phyloP scores from a whole-genome alignment of 2,329 filamentous ascomycete species.

The Arthrinium puccinioides region DNA sequence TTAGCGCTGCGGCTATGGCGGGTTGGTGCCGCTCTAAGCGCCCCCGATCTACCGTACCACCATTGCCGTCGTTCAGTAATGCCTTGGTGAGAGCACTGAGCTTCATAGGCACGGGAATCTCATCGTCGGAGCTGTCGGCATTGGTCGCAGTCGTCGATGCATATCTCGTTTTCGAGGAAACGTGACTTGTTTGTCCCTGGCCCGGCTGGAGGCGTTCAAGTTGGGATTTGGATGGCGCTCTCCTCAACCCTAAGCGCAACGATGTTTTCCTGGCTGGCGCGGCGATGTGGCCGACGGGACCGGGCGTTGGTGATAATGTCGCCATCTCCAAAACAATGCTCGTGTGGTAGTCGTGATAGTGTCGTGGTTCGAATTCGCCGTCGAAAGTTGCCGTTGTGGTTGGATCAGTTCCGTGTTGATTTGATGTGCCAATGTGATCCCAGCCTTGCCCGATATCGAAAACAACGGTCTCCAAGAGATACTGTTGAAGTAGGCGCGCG shows the following conservation, averaged over 20 bases:
- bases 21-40: constrained; percentile 24
- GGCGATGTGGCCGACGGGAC: no score
- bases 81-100: constrained; percentile 90
- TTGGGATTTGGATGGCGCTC: constrained; percentile 38
- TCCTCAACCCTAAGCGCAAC: constrained; percentile 46
- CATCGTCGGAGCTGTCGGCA: constrained; percentile 83
- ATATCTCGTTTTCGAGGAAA: constrained; percentile 32
- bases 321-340: no score
- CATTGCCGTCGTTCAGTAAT: constrained; percentile 64
- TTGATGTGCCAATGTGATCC: no score
- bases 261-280: constrained; percentile 45
- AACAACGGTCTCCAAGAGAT: no score
- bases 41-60: constrained; percentile 42
- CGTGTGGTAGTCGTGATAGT: no score
- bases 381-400: no score
- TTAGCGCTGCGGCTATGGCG: constrained; percentile 4
- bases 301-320: constrained; percentile 34
- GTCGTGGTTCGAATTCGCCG: no score
- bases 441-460: no score
- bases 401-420: no score
- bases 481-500: no score
- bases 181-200: constrained; percentile 22
- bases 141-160: constrained; percentile 42
- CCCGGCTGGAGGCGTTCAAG: constrained; percentile 39
- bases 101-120: constrained; percentile 86